These are phyloP conservation scores for Sphaceloma murrayae DNA, from an alignment of 2,329 filamentous ascomycete genomes.

Conservation along the genomic window DNA sequence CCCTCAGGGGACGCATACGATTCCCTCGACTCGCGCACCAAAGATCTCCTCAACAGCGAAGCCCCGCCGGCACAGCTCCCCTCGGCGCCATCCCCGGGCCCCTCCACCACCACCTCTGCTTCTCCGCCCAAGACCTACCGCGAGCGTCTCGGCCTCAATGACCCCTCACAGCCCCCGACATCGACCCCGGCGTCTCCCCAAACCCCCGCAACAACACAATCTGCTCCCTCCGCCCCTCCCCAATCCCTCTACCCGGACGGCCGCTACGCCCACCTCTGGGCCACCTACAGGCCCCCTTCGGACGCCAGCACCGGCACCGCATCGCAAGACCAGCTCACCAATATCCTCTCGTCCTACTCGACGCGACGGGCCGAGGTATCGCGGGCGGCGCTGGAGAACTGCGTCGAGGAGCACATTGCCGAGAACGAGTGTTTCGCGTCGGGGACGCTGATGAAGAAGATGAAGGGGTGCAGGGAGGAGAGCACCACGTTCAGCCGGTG, in stretches of 20 bases:
- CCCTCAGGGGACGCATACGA: constrained; percentile 46
- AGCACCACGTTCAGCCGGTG: constrained; percentile 73
- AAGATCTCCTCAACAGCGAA: constrained; percentile 61
- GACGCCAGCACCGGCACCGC: constrained; percentile 60
- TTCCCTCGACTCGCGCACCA: constrained; percentile 72
- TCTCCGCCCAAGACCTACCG: constrained; percentile 24
- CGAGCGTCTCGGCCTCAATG: constrained; percentile 25
- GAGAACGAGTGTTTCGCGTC: constrained; percentile 73
- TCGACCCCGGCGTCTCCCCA: constrained; percentile 23
- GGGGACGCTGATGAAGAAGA: constrained; percentile 56
- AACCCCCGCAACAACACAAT: too few species aligned
- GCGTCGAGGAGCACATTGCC: constrained; percentile 73
- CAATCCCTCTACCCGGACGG: constrained; percentile 59
- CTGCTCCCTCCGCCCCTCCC: constrained; percentile 35
- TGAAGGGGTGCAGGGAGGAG: constrained; percentile 74
- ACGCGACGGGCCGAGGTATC: constrained; percentile 69
- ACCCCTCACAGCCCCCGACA: constrained; percentile 20
- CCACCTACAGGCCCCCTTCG: constrained; percentile 67
- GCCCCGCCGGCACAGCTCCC: constrained; percentile 4
- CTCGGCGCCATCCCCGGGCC: constrained; percentile 20
- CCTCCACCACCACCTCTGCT: constrained; percentile 52
- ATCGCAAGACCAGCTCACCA: constrained; percentile 66
- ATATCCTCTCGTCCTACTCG: constrained; percentile 77
- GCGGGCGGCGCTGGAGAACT: constrained; percentile 82
- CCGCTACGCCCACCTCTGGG: constrained; percentile 82